phyloP scores from a whole-genome alignment of 1,284 basidiomycete species.

The Ganoderma resinaceum region DNA sequence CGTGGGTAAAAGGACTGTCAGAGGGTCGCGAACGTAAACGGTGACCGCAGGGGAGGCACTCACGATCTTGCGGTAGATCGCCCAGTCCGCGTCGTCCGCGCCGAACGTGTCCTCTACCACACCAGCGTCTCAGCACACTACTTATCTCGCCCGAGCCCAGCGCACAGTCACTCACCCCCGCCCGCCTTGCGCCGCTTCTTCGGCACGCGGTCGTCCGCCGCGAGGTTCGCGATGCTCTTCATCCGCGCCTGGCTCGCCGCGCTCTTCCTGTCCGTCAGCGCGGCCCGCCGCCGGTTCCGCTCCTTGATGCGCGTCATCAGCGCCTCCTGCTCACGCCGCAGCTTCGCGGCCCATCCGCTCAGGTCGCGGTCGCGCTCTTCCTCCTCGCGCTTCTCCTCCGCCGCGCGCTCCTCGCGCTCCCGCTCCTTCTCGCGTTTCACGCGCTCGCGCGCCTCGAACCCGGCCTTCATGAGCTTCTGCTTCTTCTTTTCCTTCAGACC shows the following conservation, averaged over 20 bases:
- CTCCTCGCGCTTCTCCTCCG: constrained; percentile 72
- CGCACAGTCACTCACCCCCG: constrained; percentile 58
- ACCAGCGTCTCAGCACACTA: neutral
- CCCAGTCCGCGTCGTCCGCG: constrained; percentile 96
- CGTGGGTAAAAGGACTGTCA: neutral
- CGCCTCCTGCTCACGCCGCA: constrained; percentile 80
- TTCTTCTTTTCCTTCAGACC: constrained; percentile 94
- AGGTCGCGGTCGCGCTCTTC: constrained; percentile 81
- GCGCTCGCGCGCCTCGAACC: constrained; percentile 91
- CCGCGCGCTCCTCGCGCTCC: constrained; percentile 79
- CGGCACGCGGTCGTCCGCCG: constrained; percentile 80
- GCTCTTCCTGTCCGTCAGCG: constrained; percentile 90
- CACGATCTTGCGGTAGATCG: constrained; percentile 96
- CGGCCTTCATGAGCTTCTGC: constrained; percentile 93
- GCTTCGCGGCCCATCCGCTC: constrained; percentile 72
- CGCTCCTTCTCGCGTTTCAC: constrained; percentile 90
- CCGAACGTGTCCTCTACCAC: constrained; percentile 92
- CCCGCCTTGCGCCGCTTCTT: constrained; percentile 85
- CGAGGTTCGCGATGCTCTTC: constrained; percentile 95
- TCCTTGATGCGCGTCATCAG: constrained; percentile 90
- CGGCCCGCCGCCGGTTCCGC: constrained; percentile 81
- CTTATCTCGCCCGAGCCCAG: constrained; percentile 12
- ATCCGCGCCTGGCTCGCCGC: constrained; percentile 95
- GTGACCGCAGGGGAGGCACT: constrained; percentile 10
- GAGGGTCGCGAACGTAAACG: too few relatives aligned